A percentile compares a stretch with the other conserved stretches of the same genome.
These are phyloP conservation scores for Pichia sp. DNA, from an alignment of 1,139 yeast species.

Conservation along the genomic window DNA sequence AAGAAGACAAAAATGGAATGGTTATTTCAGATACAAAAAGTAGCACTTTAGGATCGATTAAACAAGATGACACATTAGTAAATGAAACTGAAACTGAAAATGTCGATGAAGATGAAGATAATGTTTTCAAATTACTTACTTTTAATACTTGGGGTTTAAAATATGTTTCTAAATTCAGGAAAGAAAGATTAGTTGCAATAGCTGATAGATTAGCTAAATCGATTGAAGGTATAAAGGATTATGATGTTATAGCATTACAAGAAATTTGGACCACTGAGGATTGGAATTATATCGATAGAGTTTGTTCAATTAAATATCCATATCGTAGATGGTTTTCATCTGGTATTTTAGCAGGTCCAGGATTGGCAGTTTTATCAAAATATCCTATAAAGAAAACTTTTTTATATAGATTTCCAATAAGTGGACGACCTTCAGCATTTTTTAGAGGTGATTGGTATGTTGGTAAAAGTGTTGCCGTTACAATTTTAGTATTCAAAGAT, in stretches of 20 bases:
- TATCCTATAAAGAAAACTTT: conserved; percentile 77
- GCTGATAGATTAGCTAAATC: conserved; percentile 54
- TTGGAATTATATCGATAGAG: conserved; percentile 55
- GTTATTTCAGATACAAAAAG: neutral
- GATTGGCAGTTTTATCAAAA: conserved; percentile 76
- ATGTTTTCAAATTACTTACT: conserved; percentile 45
- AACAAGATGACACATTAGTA: neutral
- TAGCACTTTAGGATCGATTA: neutral
- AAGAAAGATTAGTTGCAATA: conserved; percentile 61
- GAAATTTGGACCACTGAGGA: conserved; percentile 90
- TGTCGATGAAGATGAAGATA: neutral
- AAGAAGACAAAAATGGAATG: neutral
- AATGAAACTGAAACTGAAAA: neutral
- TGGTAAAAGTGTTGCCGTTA: conserved; percentile 82
- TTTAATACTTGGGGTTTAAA: conserved; percentile 89
- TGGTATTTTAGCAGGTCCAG: conserved; percentile 91
- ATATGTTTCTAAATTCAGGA: conserved; percentile 64
- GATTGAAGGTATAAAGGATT: conserved; percentile 31
- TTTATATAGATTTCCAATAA: conserved; percentile 78
- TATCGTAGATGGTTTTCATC: conserved; percentile 65
- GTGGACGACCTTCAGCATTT: conserved; percentile 91
- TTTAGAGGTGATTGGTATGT: conserved; percentile 97
- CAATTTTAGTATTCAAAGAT: conserved; percentile 46
- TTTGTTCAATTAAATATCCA: conserved; percentile 48
- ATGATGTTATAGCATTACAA: conserved; percentile 84